Evolutionary conservation across 139 green algal genomes (phyloP).

Genomic region (Pseudopediastrum boryanum): DNA sequence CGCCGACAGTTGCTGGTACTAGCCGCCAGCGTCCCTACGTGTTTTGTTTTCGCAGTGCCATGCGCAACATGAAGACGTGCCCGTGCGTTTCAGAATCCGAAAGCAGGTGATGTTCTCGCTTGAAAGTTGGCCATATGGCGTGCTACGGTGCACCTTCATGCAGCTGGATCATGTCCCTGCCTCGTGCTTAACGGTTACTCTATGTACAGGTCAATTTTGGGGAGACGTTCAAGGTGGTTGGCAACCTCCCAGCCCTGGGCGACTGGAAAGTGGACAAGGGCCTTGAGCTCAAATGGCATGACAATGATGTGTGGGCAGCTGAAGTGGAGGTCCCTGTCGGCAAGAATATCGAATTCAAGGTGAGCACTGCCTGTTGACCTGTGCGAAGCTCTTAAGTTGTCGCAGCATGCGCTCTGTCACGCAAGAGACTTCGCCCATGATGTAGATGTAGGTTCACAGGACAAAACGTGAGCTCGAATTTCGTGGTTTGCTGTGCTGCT

Average conservation of each 20-base stretch:
- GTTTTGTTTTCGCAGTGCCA: slow-evolving; percentile 8
- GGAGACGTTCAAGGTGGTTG: slow-evolving; percentile 47
- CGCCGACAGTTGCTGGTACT: background rate
- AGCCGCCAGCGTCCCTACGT: background rate
- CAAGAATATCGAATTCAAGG: slow-evolving; percentile 68
- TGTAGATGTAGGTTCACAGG: background rate
- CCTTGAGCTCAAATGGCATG: slow-evolving; percentile 60
- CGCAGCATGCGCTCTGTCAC: background rate
- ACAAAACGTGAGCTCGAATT: background rate
- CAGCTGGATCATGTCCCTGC: background rate
- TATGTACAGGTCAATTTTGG: slow-evolving; percentile 43
- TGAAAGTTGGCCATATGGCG: background rate
- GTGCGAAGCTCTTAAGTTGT: background rate
- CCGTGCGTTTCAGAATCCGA: slow-evolving; percentile 35
- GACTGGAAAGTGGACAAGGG: slow-evolving; percentile 26
- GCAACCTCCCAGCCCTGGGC: slow-evolving; percentile 41
- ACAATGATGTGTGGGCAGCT: slow-evolving; percentile 70
- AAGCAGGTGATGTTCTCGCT: slow-evolving; percentile 19
- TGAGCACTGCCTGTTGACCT: slow-evolving; percentile 1
- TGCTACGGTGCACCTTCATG: background rate
- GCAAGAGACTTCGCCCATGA: background rate
- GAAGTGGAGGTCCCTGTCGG: slow-evolving; percentile 52
- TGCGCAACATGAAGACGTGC: background rate
- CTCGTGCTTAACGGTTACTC: background rate
- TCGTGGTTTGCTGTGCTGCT: background rate